These are phyloP conservation scores for Zygotorulaspora chibaensis DNA, from an alignment of 805 yeast species.

Conservation along the genomic window DNA sequence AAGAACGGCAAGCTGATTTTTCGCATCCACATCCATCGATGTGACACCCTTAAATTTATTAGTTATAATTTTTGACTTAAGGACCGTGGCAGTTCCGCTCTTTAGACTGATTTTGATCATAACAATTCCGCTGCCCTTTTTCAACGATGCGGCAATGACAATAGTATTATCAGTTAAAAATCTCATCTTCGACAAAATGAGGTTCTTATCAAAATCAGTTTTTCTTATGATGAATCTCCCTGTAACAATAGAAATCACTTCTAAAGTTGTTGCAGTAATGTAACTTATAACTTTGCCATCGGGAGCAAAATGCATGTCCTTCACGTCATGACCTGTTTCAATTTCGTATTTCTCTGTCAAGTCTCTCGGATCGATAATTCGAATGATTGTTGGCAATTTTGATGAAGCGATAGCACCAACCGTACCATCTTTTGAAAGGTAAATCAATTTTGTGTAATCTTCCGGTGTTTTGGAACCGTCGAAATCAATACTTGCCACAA, in stretches of 20 bases:
- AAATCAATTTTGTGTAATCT: slow-evolving; percentile 57
- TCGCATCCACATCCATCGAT: slow-evolving; percentile 41
- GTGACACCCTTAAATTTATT: slow-evolving; percentile 51
- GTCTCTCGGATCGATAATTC: slow-evolving; percentile 53
- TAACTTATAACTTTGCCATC: slow-evolving; percentile 62
- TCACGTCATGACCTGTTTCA: slow-evolving; percentile 51
- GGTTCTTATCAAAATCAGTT: slow-evolving; percentile 35
- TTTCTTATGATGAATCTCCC: slow-evolving; percentile 37
- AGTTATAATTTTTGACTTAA: slow-evolving; percentile 24
- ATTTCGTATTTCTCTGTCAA: slow-evolving; percentile 52
- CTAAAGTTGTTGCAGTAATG: slow-evolving; percentile 52
- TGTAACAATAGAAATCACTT: slow-evolving; percentile 39
- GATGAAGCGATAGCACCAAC: slow-evolving; percentile 69
- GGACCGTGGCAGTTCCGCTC: slow-evolving; percentile 22
- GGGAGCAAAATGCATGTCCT: slow-evolving; percentile 64
- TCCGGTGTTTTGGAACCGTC: slow-evolving; percentile 44
- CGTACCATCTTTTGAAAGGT: slow-evolving; percentile 53
- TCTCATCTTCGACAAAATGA: slow-evolving; percentile 34
- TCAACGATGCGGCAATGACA: slow-evolving; percentile 43
- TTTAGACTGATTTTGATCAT: slow-evolving; percentile 29
- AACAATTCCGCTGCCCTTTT: slow-evolving; percentile 40
- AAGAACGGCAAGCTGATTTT: slow-evolving; percentile 38
- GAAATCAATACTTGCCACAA: slow-evolving; percentile 56
- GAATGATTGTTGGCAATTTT: slow-evolving; percentile 56
- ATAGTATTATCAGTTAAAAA: slow-evolving; percentile 35